Evolutionary conservation across 192 early-diverging fungal species (phyloP), one percentile per base, ranked within the genome.

Genomic region (Dissophora ornata): DNA sequence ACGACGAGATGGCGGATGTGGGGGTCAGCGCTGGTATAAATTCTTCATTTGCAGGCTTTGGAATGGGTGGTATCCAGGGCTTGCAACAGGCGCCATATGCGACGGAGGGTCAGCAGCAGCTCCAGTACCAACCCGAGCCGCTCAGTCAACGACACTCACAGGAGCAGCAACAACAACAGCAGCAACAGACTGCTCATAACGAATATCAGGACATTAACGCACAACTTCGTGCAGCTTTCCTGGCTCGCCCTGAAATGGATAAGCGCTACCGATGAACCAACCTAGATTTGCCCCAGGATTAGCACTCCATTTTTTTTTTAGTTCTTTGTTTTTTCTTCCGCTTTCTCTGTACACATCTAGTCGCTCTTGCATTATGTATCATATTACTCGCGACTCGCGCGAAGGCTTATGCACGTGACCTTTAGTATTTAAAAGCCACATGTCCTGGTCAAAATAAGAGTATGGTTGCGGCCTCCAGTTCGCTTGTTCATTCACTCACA

Each of bases 1-100:
- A 82, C 29, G 73, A 70, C 21, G 71, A 68, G 18, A 80, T 73
- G 48, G 49, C 42, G 26, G 83, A 52, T 26, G 63, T 57, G 12
- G 60, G 57, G 12, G 66, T 66, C 24, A 61, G 15, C 8, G 10
- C 4, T 5, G 32, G 28, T 16, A 9, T 22, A 15, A 38, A 41
- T 15, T 19, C 15, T 30, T 36, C 48, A 22, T 60, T 34, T 50
- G 7, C 55, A 0, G 18, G 9, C 0, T 15, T 26, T 8, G 30
- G 21, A 13, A 16, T 38, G 15, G 22, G 15, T 54, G n/a, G 2
- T 18, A 48, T 12, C 4, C 51, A 55, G 1, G 40, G 28, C 3
- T 2, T 29, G 22, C 16, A 32, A 16, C 1, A 41, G 28, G 8
- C 30, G 19, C 36, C 10, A 0, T 53, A 63, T 52, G 38, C 45